These are phyloP conservation scores for Candida chilensis DNA, from an alignment of 805 yeast species.

Conservation along the genomic window DNA sequence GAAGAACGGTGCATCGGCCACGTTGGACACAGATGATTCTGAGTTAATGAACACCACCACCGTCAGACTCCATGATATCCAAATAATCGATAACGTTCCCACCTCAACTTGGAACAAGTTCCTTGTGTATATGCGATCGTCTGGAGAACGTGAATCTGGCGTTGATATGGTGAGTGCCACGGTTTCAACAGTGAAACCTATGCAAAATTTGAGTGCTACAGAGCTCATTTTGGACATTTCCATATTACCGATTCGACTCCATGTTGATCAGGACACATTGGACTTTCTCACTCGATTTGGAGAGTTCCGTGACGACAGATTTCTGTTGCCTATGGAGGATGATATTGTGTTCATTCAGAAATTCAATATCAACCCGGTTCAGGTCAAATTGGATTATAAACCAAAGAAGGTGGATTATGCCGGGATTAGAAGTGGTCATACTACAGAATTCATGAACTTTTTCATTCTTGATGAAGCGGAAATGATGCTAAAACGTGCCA, in stretches of 20 bases:
- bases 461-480: conserved; percentile 84
- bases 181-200: conserved; percentile 57
- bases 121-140: conserved; percentile 56
- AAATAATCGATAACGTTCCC: conserved; percentile 67
- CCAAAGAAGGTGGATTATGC: conserved; percentile 84
- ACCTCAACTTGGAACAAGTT: conserved; percentile 90
- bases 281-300: conserved; percentile 77
- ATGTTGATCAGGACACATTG: conserved; percentile 88
- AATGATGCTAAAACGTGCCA: conserved; percentile 50
- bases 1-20: not conserved
- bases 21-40: conserved; percentile 10
- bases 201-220: conserved; percentile 51
- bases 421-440: conserved; percentile 79
- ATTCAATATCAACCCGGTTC: conserved; percentile 50
- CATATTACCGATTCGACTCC: conserved; percentile 69
- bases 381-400: conserved; percentile 75
- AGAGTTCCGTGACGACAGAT: conserved; percentile 68
- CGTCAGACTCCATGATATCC: conserved; percentile 43
- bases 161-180: conserved; percentile 50
- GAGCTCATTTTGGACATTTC: conserved; percentile 50
- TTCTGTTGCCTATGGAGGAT: conserved; percentile 44
- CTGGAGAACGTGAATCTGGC: conserved; percentile 64
- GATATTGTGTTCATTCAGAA: conserved; percentile 64
- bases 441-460: conserved; percentile 80
- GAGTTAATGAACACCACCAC: conserved; percentile 41